Conservation (phyloP, 805 yeast species). For the Cyberlindnera mrakii region DNA sequence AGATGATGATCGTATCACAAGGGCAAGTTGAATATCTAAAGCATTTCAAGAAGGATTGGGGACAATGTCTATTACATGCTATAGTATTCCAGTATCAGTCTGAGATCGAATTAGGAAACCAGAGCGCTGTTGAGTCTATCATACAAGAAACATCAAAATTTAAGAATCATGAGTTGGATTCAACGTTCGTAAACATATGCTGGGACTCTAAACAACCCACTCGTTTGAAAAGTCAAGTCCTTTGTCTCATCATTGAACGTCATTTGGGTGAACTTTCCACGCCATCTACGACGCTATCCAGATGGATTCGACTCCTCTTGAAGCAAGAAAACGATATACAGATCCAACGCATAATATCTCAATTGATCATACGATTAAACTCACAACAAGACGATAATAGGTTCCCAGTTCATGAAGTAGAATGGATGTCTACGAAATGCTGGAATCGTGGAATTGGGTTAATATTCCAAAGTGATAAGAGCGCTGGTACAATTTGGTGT, state of each 20-base stretch:
- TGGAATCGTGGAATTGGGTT: constrained; percentile 34
- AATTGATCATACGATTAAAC: constrained; percentile 6
- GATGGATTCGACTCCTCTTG: constrained; percentile 25
- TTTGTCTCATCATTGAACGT: constrained; percentile 20
- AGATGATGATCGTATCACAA: constrained; percentile 8
- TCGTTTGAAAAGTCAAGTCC: constrained; percentile 13
- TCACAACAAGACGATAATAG: constrained; percentile 2
- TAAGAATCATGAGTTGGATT: constrained; percentile 18
- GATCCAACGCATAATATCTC: constrained; percentile 8
- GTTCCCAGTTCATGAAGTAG: constrained; percentile 26
- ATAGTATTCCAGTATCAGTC: constrained; percentile 22
- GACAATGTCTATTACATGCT: constrained; percentile 19
- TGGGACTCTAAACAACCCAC: constrained; percentile 14
- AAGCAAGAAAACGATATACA: constrained; percentile 7
- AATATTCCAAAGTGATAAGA: constrained; percentile 17
- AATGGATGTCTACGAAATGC: constrained; percentile 29
- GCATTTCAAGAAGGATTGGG: constrained; percentile 12
- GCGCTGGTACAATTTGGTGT: constrained; percentile 25
- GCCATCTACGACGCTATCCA: constrained; percentile 18
- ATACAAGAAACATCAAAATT: constrained; percentile 14
- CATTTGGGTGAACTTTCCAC: constrained; percentile 13
- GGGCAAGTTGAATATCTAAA: constrained; percentile 7
- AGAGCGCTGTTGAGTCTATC: constrained; percentile 15
- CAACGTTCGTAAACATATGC: constrained; percentile 17
- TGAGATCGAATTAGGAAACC: constrained; percentile 20